Conservation (phyloP, 148 eudicot genomes). For the Nyssa sinensis region DNA sequence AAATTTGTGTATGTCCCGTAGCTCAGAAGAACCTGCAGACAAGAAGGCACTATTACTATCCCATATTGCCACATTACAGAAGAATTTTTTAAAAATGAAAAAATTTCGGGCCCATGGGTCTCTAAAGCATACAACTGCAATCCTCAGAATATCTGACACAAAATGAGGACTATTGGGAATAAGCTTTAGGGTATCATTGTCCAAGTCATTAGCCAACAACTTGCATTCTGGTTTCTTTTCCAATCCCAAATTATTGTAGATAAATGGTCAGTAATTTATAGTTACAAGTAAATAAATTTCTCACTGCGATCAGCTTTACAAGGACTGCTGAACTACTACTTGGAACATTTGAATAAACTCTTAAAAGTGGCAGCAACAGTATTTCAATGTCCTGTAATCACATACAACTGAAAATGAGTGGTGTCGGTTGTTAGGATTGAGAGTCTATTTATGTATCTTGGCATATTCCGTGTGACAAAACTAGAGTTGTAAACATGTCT, state of each 20-base stretch:
- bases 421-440: too few relatives aligned
- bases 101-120: not conserved
- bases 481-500: too few relatives aligned
- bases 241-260: not conserved
- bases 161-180: not conserved
- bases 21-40: conserved; percentile 79
- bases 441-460: too few relatives aligned
- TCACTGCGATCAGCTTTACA: not conserved
- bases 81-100: not conserved
- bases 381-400: not conserved
- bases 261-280: too few relatives aligned
- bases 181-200: not conserved
- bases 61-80: not conserved
- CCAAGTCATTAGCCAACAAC: not conserved
- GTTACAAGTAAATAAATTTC: not conserved
- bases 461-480: too few relatives aligned
- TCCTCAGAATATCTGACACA: not conserved
- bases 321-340: not conserved
- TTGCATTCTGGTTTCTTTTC: not conserved
- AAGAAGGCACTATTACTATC: not conserved
- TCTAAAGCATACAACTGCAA: not conserved
- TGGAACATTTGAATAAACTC: not conserved
- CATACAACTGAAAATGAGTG: too few relatives aligned
- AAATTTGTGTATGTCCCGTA: conserved; percentile 93
- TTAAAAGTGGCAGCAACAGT: not conserved